Evolutionary conservation across 306 rosid genomes (phyloP).

Genomic region (Geum urbanum): DNA sequence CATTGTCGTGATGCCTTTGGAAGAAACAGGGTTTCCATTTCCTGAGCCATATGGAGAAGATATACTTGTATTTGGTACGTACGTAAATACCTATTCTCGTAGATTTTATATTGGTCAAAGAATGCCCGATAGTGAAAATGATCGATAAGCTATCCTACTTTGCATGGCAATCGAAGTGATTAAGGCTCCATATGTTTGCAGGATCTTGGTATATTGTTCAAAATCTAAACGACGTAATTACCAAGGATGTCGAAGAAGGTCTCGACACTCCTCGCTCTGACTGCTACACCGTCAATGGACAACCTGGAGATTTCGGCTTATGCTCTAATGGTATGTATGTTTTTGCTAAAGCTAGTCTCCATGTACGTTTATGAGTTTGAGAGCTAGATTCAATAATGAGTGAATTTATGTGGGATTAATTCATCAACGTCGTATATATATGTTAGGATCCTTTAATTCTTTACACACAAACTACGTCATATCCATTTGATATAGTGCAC

Average conservation of each 20-base stretch:
- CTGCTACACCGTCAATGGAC: not conserved
- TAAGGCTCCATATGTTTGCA: not conserved
- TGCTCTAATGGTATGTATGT: not conserved
- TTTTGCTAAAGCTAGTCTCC: not conserved
- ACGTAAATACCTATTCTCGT: not conserved
- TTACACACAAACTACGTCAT: not conserved
- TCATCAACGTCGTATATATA: too few relatives aligned
- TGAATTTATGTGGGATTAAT: too few relatives aligned
- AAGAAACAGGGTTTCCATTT: constrained; percentile 7
- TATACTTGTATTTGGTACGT: constrained; percentile 12
- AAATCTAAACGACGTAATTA: not conserved
- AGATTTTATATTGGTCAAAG: too few relatives aligned
- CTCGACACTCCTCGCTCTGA: not conserved
- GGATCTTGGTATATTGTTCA: not conserved
- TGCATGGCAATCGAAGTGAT: not conserved
- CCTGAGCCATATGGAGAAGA: constrained; percentile 11
- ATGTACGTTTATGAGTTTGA: too few relatives aligned
- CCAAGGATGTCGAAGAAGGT: not conserved
- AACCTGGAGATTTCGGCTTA: not conserved
- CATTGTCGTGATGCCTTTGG: not conserved
- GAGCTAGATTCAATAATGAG: too few relatives aligned
- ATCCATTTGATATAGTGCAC: not conserved
- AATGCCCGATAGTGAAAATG: too few relatives aligned
- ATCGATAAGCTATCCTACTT: too few relatives aligned
- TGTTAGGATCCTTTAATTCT: too few relatives aligned